phyloP scores from a whole-genome alignment of 768 basidiomycete genomes.

The Agrocybe pediades region DNA sequence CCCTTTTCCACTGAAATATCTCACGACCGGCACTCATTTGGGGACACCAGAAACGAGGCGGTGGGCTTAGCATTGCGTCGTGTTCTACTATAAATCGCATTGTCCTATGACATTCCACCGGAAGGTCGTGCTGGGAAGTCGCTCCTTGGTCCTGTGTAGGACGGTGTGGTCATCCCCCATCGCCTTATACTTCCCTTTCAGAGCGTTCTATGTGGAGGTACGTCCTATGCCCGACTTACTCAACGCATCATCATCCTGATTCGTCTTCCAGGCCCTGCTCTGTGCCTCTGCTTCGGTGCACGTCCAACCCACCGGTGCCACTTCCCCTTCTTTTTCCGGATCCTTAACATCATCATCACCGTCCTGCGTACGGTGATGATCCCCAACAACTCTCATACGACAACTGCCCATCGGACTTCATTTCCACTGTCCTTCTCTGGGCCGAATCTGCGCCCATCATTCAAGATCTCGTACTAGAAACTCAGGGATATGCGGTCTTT shows the following conservation, averaged over 20 bases:
- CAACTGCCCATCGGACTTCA: constrained; percentile 74
- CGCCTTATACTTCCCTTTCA: too few relatives aligned
- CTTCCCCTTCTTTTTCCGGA: constrained; percentile 58
- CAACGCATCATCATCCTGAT: too few relatives aligned
- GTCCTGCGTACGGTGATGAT: constrained; percentile 16
- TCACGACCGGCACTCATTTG: too few relatives aligned
- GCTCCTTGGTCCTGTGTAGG: too few relatives aligned
- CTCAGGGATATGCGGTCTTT: constrained; percentile 75
- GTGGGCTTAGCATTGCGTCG: too few relatives aligned
- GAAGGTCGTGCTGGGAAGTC: too few relatives aligned
- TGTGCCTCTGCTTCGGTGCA: constrained; percentile 84
- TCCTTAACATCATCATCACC: constrained; percentile 37
- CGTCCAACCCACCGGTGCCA: constrained; percentile 77
- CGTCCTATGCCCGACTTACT: too few relatives aligned
- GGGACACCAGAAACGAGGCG: too few relatives aligned
- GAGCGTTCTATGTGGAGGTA: constrained; percentile 84
- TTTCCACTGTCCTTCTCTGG: constrained; percentile 75
- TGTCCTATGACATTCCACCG: too few relatives aligned
- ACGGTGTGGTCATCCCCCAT: too few relatives aligned
- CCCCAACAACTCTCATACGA: constrained; percentile 60
- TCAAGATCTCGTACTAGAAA: constrained; percentile 59
- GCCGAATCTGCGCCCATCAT: constrained; percentile 63
- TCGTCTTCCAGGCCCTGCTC: constrained; percentile 79
- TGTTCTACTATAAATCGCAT: too few relatives aligned
- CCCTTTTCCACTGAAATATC: too few relatives aligned